Base-by-base conservation (phyloP, 78 protist species). In the Mantamonas sphyraenae region DNA sequence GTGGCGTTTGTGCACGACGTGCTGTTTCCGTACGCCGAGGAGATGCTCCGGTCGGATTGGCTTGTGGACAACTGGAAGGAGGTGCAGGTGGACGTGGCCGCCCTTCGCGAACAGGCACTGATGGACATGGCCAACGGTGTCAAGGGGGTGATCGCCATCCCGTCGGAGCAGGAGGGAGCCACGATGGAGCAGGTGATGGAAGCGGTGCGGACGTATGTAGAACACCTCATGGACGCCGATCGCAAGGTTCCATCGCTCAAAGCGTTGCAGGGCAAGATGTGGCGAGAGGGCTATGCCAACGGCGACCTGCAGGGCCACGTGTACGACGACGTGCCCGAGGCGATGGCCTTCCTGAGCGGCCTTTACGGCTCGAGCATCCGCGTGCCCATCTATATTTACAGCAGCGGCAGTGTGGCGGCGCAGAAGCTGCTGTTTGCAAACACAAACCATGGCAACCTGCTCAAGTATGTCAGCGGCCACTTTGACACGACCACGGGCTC, bases 251-350 rank as follows among this genome's bases (percentile, higher is more conserved):
- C 89, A 5, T 71, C 91, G 35, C 65, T 89, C 39, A 89, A 89
- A 30, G 75, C 51, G 30, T 77, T 89, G 22, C 94, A 89, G 69
- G 94, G 94, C 34, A 71, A 66, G n/a, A 82, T 89, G 71, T 89
- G 90, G 91, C 31, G 24, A 38, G 73, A 68, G 12, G 94, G 84
- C 19, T 89, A 82, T 51, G 81, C 65, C 31, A 42, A 33, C 3
- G 86, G 81, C 19, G 73, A 57, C 4, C 8, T 89, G 24, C 34
- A 61, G 24, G 85, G 84, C 64, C 28, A 39, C 0, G 60, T 89
- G 31, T 89, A 65, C 43, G 69, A 73, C 0, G 94, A 89, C n/a
- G 86, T 82, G n/a, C 69, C 40, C 19, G 72, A 24, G 24, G 30
- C 74, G 1, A 74, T 89, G 10, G 74, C 39, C 43, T 24, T 19